Evolutionary conservation across 2,329 filamentous ascomycete species (phyloP), one percentile per base, ranked within the genome.

Genomic region (Colletotrichum orbiculare): DNA sequence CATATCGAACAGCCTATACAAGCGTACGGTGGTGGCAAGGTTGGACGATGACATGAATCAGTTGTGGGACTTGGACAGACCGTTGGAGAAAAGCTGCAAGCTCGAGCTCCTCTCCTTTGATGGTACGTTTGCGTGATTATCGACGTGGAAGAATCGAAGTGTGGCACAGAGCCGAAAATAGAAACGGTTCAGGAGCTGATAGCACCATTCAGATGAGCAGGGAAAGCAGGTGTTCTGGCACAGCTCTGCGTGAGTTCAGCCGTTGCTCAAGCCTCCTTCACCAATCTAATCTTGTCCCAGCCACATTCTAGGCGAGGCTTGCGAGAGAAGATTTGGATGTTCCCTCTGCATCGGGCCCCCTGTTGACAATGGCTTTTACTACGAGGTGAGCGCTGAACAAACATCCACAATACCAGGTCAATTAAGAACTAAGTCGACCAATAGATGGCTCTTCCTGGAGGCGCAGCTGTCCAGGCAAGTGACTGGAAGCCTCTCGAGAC

Each of bases 141-240:
- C 25, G 25, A 25, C 4, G 25, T 25, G 25, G 3, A 25, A 25
- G 25, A 25, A 25, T 25, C 25, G 25, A 25, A 4, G 25, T 25
- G 25, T 25, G 25, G 25, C 25, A 25, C 3, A 25, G 2, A 3
- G 25, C 25, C 25, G 25, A 25, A 35, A 12, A 35, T 8, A 15
- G 25, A 46, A 15, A 46, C 43, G n/a, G n/a, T 25, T 41, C 38
- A 41, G 38, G 41, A 54, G 52, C 52, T 54, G 38, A 54, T 15
- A 33, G 2, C 47, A 8, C 6, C n/a, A 34, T 91, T 77, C 74
- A 79, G 52, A 85, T 69, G 81, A 84, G 53, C 74, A 92, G 80
- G 95, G 93, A 73, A 94, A 96, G 82, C 93, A 93, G 77, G 95
- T 98, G 61, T 99, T 97, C 82, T 99, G 95, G 95, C 96, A 98